These are phyloP conservation scores for Penicillium sp. DNA, from an alignment of 2,329 filamentous ascomycete species.

Conservation along the genomic window DNA sequence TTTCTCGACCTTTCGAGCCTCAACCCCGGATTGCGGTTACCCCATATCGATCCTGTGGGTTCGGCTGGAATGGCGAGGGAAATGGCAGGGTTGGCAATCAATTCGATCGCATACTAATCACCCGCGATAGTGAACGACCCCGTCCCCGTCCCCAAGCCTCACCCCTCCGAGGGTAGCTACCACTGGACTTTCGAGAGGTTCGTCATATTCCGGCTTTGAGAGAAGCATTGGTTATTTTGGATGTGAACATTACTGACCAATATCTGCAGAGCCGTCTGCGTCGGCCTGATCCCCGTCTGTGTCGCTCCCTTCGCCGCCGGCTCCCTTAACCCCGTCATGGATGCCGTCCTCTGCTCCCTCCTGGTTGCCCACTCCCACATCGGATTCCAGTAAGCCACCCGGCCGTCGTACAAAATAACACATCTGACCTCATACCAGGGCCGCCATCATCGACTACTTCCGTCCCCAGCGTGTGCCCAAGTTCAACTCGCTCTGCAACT, in stretches of 20 bases:
- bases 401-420: neutral
- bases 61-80: neutral
- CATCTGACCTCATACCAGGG: conserved; percentile 40
- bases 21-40: neutral
- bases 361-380: conserved; percentile 92
- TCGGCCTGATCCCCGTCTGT: conserved; percentile 78
- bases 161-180: conserved; percentile 85
- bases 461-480: conserved; percentile 69
- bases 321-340: conserved; percentile 82
- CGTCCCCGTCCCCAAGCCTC: conserved; percentile 67
- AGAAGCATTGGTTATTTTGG: neutral
- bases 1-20: conserved; percentile 3
- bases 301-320: conserved; percentile 90
- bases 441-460: conserved; percentile 87
- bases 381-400: conserved; percentile 72
- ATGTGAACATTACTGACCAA: conserved; percentile 3
- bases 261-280: conserved; percentile 65
- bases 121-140: conserved; percentile 74
- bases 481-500: conserved; percentile 65
- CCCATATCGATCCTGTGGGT: neutral
- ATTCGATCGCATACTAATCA: conserved; percentile 15
- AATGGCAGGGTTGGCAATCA: neutral
- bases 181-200: conserved; percentile 94
- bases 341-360: conserved; percentile 78
- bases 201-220: conserved; percentile 7